Evolutionary conservation across 805 yeast species (phyloP).

Genomic region (Saturnispora galanensis): DNA sequence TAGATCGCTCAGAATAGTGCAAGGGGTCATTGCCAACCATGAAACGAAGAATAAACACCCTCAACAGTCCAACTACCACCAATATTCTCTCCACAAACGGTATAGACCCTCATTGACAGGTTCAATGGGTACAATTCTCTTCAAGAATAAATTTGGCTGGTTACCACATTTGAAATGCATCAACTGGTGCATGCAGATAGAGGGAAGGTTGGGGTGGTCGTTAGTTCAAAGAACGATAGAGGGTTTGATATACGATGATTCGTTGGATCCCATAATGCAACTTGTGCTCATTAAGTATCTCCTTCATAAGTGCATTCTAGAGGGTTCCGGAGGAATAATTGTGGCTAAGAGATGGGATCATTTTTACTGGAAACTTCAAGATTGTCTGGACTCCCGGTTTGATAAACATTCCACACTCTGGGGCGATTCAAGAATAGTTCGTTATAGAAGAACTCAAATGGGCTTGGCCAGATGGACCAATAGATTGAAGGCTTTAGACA

Average conservation of each 20-base stretch:
- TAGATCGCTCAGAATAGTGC: conserved; percentile 5
- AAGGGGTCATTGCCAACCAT: conserved; percentile 1
- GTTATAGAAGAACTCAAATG: conserved; percentile 1
- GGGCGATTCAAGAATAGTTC: conserved; percentile 3
- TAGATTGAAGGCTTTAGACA: not conserved
- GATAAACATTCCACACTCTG: conserved; percentile 3
- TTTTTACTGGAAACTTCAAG: conserved; percentile 9
- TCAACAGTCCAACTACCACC: not conserved
- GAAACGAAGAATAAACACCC: not conserved
- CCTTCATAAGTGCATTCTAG: not conserved
- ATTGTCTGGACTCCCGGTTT: conserved; percentile 6
- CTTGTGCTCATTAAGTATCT: conserved; percentile 9
- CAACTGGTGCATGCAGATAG: not conserved
- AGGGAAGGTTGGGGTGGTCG: conserved; percentile 2
- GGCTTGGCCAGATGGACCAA: not conserved
- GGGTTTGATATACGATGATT: not conserved
- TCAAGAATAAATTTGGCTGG: not conserved
- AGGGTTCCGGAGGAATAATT: conserved; percentile 2
- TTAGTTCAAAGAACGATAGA: conserved; percentile 1
- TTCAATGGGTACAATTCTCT: conserved; percentile 6
- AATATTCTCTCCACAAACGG: conserved; percentile 8
- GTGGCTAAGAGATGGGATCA: conserved; percentile 8
- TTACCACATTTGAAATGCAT: not conserved
- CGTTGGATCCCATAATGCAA: not conserved
- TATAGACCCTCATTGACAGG: conserved; percentile 10